Base-by-base conservation (phyloP, 768 basidiomycete genomes). In the Cyclocybe cylindracea region DNA sequence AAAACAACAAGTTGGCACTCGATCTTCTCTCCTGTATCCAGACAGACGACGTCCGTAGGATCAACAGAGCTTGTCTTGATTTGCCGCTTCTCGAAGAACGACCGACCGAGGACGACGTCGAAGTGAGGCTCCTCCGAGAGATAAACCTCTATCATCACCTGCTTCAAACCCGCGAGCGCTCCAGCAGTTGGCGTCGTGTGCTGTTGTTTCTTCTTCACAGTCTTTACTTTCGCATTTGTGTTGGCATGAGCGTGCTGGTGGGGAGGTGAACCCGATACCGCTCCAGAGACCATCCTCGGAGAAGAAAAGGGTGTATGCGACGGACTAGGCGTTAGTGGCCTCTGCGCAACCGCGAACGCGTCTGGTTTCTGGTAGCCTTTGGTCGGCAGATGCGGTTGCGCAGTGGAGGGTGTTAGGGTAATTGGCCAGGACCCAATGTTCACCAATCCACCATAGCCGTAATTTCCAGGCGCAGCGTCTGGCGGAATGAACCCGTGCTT, bases 101-200 rank as follows among this genome's bases (percentile, higher is more conserved):
- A 85, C 19, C 95, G 78, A 1, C 95, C 95, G 5, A 98, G 80
- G 4, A 98, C 89, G 42, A 98, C 91, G 61, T 97, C 94, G 68
- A 98, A 98, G 63, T 98, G 94, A 0, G 88, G 86, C 66, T 97
- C 95, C 65, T 99, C 97, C 3, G 91, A 89, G 31, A 98, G 80
- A 68, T 91, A 94, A 7, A 98, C 94, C 0, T 82, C 63, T 18
- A 86, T 65, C 53, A 73, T 64, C 9, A 78, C 77, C 4, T 73
- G 69, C 60, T 77, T 78, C 2, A 24, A 24, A 3, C 24, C 24
- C 24, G 24, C 24, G 24, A 24, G 24, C 24, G 71, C 66, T 45
- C 58, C 46, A 24, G 39, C 51, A 47, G 58, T 50, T 44, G 50
- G 34, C 40, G 53, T 48, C 34, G 35, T 36, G 44, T 56, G 41